These are phyloP conservation scores for Alternaria incomplexa DNA, from an alignment of 2,329 filamentous ascomycete genomes.

Conservation along the genomic window DNA sequence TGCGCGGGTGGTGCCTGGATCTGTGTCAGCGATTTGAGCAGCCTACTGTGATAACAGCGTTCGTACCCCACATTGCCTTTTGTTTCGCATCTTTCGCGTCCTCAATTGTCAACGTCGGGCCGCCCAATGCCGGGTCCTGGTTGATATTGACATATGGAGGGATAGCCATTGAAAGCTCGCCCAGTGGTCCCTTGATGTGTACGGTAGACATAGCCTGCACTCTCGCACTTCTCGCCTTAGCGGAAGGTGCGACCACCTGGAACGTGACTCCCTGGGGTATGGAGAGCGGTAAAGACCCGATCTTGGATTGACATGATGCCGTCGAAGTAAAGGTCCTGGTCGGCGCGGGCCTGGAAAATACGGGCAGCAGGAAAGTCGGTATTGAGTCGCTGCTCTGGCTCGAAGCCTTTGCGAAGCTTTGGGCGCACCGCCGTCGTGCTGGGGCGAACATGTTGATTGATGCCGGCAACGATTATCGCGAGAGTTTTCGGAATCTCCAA, in stretches of 20 bases:
- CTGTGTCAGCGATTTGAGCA: constrained; percentile 4
- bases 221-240: constrained; percentile 64
- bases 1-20: constrained; percentile 81
- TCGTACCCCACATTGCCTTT: constrained; percentile 91
- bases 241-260: constrained; percentile 67
- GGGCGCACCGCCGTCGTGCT: constrained; percentile 61
- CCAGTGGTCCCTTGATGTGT: constrained; percentile 80
- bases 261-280: constrained; percentile 69
- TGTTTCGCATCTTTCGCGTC: constrained; percentile 75
- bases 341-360: constrained; percentile 61
- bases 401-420: constrained; percentile 60
- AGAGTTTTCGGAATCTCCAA: constrained; percentile 33
- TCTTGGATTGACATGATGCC: constrained; percentile 73
- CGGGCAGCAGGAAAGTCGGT: constrained; percentile 75
- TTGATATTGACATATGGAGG: constrained; percentile 77
- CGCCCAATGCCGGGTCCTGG: constrained; percentile 68
- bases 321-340: constrained; percentile 74
- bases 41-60: not conserved
- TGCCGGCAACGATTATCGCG: constrained; percentile 16
- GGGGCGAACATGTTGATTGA: constrained; percentile 66
- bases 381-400: constrained; percentile 57
- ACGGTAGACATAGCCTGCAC: constrained; percentile 70
- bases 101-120: constrained; percentile 72
- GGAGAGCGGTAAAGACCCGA: constrained; percentile 71
- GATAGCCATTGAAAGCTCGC: constrained; percentile 78